These are phyloP conservation scores for Saraca asoca DNA, from an alignment of 331 rosid genomes.

Conservation along the genomic window DNA sequence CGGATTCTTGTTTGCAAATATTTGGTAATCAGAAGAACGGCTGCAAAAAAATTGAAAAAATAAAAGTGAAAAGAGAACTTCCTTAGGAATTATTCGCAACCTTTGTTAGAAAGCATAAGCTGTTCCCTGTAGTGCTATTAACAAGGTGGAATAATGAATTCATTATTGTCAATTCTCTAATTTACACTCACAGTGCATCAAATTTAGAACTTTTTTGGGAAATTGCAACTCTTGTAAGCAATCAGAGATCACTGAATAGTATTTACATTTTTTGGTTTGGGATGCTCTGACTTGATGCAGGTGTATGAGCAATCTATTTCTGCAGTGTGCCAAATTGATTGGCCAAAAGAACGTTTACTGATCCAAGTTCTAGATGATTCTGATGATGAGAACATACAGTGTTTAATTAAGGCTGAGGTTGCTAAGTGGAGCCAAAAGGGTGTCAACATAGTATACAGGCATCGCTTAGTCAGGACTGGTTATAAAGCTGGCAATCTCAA, in stretches of 20 bases:
- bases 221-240: not conserved
- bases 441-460: conserved; percentile 52
- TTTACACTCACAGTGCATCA: too few species aligned
- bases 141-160: not conserved
- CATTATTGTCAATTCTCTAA: not conserved
- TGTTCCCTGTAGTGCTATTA: not conserved
- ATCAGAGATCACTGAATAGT: not conserved
- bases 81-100: not conserved
- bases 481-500: conserved; percentile 73
- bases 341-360: conserved; percentile 59
- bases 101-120: not conserved
- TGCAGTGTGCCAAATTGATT: conserved; percentile 63
- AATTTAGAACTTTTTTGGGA: not conserved
- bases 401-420: conserved; percentile 59
- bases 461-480: conserved; percentile 59
- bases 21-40: not conserved
- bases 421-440: conserved; percentile 62
- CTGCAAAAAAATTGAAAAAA: too few species aligned
- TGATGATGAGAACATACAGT: conserved; percentile 55
- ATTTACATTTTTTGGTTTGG: not conserved
- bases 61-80: not conserved
- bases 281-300: conserved; percentile 37
- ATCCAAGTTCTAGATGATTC: conserved; percentile 72
- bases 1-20: not conserved
- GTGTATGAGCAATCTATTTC: conserved; percentile 67